These are phyloP conservation scores for Diaporthe humulicola DNA, from an alignment of 2,329 filamentous ascomycete genomes.

Conservation along the genomic window DNA sequence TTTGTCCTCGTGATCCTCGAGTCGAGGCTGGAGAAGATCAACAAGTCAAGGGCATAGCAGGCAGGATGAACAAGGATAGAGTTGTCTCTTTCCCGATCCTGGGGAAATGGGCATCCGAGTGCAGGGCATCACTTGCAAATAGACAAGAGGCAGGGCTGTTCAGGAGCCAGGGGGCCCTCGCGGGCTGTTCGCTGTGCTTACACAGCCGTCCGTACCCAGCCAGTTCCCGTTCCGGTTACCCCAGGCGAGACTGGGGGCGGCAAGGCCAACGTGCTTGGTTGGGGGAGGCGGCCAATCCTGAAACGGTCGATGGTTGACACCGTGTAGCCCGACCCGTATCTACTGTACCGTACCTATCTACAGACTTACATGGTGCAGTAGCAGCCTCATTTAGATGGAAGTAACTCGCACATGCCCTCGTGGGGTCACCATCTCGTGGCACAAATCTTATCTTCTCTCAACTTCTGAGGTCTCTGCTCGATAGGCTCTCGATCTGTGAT, in stretches of 20 bases:
- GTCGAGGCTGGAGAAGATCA: slow-evolving; percentile 17
- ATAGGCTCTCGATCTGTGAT: slow-evolving; percentile 22
- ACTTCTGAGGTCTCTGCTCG: background rate
- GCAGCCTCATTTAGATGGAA: background rate
- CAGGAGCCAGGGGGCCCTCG: background rate
- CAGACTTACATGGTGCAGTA: background rate
- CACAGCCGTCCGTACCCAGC: background rate
- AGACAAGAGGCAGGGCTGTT: slow-evolving; percentile 11
- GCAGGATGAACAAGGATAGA: slow-evolving; percentile 22
- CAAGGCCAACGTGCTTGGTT: background rate
- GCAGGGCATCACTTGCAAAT: background rate
- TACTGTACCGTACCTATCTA: background rate
- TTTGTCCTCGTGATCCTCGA: slow-evolving; percentile 12
- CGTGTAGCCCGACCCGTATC: no score
- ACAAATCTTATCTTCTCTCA: slow-evolving; percentile 3
- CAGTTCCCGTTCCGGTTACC: slow-evolving; percentile 20
- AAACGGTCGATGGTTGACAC: slow-evolving; percentile 14
- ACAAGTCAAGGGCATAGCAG: background rate
- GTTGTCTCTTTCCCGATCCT: slow-evolving; percentile 11
- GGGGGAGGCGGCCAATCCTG: slow-evolving; percentile 2
- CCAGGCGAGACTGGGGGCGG: background rate
- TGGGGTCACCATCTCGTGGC: slow-evolving; percentile 8
- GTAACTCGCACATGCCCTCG: background rate
- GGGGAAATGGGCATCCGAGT: background rate
- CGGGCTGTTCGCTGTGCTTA: background rate